These are phyloP conservation scores for Collybia nuda DNA, from an alignment of 768 basidiomycete genomes.

Conservation along the genomic window DNA sequence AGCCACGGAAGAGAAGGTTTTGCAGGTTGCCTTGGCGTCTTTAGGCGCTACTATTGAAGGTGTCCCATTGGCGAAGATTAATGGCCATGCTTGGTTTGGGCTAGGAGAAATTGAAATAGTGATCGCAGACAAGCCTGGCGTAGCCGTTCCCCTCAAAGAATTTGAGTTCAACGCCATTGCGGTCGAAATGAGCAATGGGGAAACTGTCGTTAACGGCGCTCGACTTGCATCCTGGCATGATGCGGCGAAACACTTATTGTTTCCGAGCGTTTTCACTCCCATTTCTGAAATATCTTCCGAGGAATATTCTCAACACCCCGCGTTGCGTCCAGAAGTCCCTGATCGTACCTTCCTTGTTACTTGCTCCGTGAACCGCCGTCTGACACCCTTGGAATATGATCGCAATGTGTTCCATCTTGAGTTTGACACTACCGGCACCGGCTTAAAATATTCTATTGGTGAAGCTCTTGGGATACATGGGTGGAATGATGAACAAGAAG, in stretches of 20 bases:
- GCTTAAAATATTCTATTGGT: slow-evolving; percentile 92
- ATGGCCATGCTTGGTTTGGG: slow-evolving; percentile 61
- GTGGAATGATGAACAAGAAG: slow-evolving; percentile 93
- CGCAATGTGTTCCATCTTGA: slow-evolving; percentile 99
- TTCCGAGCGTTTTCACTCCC: slow-evolving; percentile 77
- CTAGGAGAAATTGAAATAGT: slow-evolving; percentile 58
- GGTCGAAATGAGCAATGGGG: slow-evolving; percentile 56
- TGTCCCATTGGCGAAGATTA: slow-evolving; percentile 51
- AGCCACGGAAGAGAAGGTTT: slow-evolving; percentile 53
- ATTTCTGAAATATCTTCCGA: slow-evolving; percentile 35
- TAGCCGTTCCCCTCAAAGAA: slow-evolving; percentile 38
- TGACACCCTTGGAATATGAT: slow-evolving; percentile 94
- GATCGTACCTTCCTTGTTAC: slow-evolving; percentile 94
- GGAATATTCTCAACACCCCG: slow-evolving; percentile 57
- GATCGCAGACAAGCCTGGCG: slow-evolving; percentile 14
- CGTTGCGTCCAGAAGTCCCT: slow-evolving; percentile 80
- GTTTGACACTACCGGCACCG: slow-evolving; percentile 89
- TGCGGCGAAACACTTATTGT: slow-evolving; percentile 85
- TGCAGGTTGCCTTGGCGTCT: slow-evolving; percentile 46
- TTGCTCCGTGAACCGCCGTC: slow-evolving; percentile 89
- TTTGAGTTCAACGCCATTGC: slow-evolving; percentile 78
- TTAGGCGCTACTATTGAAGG: slow-evolving; percentile 48
- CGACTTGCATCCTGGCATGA: slow-evolving; percentile 76
- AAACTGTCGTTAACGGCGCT: slow-evolving; percentile 60
- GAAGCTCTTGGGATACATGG: slow-evolving; percentile 97